Evolutionary conservation across 2,329 filamentous ascomycete species (phyloP), one percentile per base, ranked within the genome.

Genomic region (Fonsecaea pugnacius): DNA sequence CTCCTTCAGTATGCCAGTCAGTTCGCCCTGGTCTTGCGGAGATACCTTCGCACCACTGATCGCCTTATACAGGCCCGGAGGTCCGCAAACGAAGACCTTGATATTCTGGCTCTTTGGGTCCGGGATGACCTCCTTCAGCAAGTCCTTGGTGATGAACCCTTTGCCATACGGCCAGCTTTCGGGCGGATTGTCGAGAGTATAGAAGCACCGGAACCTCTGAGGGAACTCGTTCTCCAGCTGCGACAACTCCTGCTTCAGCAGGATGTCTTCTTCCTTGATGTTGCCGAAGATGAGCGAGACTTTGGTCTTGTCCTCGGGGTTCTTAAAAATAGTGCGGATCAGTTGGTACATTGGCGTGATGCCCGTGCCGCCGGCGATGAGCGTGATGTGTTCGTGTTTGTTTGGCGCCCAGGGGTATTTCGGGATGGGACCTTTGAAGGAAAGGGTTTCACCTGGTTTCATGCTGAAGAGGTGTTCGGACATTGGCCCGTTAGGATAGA

Each of bases 341-440:
- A 99, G 88, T 84, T 99, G 95, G 84, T 91, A 98, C 94, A 98
- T 97, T 71, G 95, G 95, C 10, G 95, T 95, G 78, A 99, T 96
- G 67, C 95, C 95, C 7, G 95, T 97, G 70, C 95, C 95, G 73
- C 95, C 95, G n/a, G 94, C 92, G 68, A 99, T 78, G 72, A 82
- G 70, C 58, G 74, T 76, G 70, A 82, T 75, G 83, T 98, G 92
- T 66, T 91, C 82, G 82, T 97, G 93, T 86, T 96, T 97, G 86
- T 98, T 98, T 71, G 89, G 75, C 59, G 86, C 76, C 93, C 93
- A 98, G 35, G 87, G 79, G 79, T 97, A 98, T 81, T 99, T 99
- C 73, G 92, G 91, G 43, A 99, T 87, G 1, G 95, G 95, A 18
- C 95, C 95, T 85, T 99, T 98, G 83, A 99, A 88, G 67, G 94